Evolutionary conservation across 1,284 basidiomycete species (phyloP), one percentile per base, ranked within the genome.

Genomic region (Serendipita sp.): DNA sequence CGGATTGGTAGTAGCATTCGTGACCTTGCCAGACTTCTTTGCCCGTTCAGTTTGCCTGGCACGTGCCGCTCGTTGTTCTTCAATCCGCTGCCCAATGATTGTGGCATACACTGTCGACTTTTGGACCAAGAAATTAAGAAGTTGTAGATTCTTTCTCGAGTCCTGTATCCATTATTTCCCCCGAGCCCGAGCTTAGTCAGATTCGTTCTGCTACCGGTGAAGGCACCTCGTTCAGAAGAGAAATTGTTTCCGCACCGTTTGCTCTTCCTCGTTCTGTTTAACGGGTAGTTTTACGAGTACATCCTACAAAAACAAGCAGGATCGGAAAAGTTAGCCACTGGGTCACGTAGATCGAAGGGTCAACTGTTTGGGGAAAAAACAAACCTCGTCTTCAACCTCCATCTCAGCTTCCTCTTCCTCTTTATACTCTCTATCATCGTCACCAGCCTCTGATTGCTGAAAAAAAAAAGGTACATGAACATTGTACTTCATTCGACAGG

Each of bases 61-160:
- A 35, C 58, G 22, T 45, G 49, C 60, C n/a, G 61, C 30, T 13
- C 55, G 34, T 15, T 22, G 43, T 38, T 67, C 71, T 63, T 85
- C 82, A 83, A 88, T 88, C 63, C 81, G 78, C 29, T 77, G 72
- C 61, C 82, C 80, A 4, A 89, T 73, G 30, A 85, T 74, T 47
- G 72, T 74, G 0, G 85, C 81, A 67, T 82, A 88, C 10, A 80
- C 74, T 1, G 79, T 78, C 0, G 85, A 86, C 66, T 82, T 82
- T 63, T 85, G 76, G 29, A 88, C 77, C 17, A 88, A 78, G 32
- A 73, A 78, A 61, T 81, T 75, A 29, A 88, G 79, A 15, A 79
- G 76, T 6, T 58, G 22, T 29, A 66, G 60, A n/a, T 61, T 60
- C n/a, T 45, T 44, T 26, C 60, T 42, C 15, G 62, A 32, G 29